phyloP scores from a whole-genome alignment of 2,329 filamentous ascomycete species.

The Thielaviopsis musarum region DNA sequence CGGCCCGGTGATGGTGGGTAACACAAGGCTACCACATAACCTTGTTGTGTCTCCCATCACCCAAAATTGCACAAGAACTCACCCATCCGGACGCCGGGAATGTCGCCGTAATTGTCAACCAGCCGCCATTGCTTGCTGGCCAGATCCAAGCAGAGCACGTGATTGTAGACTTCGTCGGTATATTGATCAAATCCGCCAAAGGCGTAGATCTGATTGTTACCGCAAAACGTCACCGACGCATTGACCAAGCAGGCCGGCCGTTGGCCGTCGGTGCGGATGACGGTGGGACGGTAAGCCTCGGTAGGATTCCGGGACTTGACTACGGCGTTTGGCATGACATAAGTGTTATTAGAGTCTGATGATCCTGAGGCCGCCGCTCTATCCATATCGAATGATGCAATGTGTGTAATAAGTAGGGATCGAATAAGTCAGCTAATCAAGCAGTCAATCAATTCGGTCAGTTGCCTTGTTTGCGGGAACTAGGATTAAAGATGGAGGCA shows the following conservation, averaged over 20 bases:
- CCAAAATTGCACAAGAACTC: constrained; percentile 18
- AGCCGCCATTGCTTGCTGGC: constrained; percentile 82
- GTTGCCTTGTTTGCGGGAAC: background rate
- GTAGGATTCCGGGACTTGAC: constrained; percentile 42
- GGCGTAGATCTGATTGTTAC: constrained; percentile 92
- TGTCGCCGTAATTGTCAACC: constrained; percentile 97
- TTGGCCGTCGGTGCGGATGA: constrained; percentile 61
- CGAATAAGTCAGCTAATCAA: background rate
- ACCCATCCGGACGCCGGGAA: constrained; percentile 95
- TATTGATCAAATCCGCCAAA: constrained; percentile 98
- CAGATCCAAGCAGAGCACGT: constrained; percentile 79
- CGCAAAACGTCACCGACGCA: constrained; percentile 96
- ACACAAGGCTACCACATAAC: background rate
- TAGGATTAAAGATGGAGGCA: background rate
- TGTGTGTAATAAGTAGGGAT: background rate
- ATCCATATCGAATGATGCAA: constrained; percentile 19
- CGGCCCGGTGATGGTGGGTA: background rate
- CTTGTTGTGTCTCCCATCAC: constrained; percentile 1
- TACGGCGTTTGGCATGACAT: constrained; percentile 80
- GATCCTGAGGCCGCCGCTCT: constrained; percentile 26
- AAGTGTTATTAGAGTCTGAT: constrained; percentile 55
- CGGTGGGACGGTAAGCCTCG: constrained; percentile 70
- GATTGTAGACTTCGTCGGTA: constrained; percentile 97
- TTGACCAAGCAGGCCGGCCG: constrained; percentile 91
- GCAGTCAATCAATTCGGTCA: background rate